These are phyloP conservation scores for Yamadazyma conglobata DNA, from an alignment of 1,139 yeast genomes.

Conservation along the genomic window DNA sequence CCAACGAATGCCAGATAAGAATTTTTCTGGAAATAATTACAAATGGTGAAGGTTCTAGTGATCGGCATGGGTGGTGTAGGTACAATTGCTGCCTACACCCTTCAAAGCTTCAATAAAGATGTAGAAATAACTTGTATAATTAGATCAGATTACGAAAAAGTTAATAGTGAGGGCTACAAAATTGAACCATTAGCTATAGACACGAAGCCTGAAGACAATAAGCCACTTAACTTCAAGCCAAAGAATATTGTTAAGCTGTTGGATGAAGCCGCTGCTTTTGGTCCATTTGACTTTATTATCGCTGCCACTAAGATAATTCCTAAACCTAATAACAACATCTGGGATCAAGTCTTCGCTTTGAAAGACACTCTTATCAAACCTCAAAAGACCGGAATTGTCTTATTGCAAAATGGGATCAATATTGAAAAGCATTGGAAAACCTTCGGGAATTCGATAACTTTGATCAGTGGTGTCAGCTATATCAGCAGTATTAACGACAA, in stretches of 20 bases:
- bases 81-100: slow-evolving; percentile 25
- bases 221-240: slow-evolving; percentile 22
- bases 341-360: slow-evolving; percentile 20
- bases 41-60: slow-evolving; percentile 37
- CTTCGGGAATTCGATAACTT: slow-evolving; percentile 14
- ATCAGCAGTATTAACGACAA: slow-evolving; percentile 23
- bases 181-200: slow-evolving; percentile 27
- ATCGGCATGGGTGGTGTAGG: slow-evolving; percentile 63
- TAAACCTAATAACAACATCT: slow-evolving; percentile 16
- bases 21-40: too few relatives aligned
- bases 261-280: slow-evolving; percentile 20
- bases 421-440: slow-evolving; percentile 27
- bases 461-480: slow-evolving; percentile 25
- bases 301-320: slow-evolving; percentile 35
- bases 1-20: too few relatives aligned
- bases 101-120: slow-evolving; percentile 21
- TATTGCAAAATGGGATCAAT: slow-evolving; percentile 33
- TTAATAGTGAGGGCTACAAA: slow-evolving; percentile 25
- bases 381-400: slow-evolving; percentile 18
- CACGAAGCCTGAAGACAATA: slow-evolving; percentile 16
- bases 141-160: slow-evolving; percentile 30
- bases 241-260: slow-evolving; percentile 21
- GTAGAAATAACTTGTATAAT: slow-evolving; percentile 31
- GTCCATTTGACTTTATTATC: slow-evolving; percentile 32
- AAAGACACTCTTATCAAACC: slow-evolving; percentile 7